Conservation (phyloP, 352 stramenopile genomes). For the Phytophthora melonis region DNA sequence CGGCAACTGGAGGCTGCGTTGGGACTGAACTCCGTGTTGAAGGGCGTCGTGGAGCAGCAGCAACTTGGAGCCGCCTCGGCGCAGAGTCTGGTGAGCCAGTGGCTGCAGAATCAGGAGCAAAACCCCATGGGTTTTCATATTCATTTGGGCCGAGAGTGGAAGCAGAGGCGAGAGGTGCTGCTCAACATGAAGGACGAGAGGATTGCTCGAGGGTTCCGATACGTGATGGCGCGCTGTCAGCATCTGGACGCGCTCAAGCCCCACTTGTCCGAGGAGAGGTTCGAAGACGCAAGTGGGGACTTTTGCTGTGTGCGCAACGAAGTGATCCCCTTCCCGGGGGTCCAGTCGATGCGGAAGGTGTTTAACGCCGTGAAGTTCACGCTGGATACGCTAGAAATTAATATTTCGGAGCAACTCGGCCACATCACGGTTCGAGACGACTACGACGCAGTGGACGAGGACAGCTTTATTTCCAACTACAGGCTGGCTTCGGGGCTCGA, state of each 20-base stretch:
- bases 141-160: constrained; percentile 26
- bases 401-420: constrained; percentile 46
- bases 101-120: constrained; percentile 6
- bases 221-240: constrained; percentile 37
- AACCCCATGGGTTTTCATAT: constrained; percentile 16
- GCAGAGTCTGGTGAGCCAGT: constrained; percentile 21
- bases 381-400: constrained; percentile 44
- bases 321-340: constrained; percentile 38
- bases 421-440: constrained; percentile 56
- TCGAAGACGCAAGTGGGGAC: constrained; percentile 30
- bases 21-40: constrained; percentile 16
- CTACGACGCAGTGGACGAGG: constrained; percentile 41
- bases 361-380: constrained; percentile 47
- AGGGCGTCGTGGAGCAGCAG: constrained; percentile 12
- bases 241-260: constrained; percentile 35
- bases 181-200: constrained; percentile 35
- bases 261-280: constrained; percentile 42
- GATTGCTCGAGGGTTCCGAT: constrained; percentile 24
- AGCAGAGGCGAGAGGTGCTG: constrained; percentile 22
- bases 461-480: constrained; percentile 26
- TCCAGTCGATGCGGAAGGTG: constrained; percentile 42
- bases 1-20: constrained; percentile 11
- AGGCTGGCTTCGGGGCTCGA: constrained; percentile 38
- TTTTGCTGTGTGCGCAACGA: constrained; percentile 45
- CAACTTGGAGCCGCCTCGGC: constrained; percentile 15